Percentiles rank a stretch among this genome's conserved stretches.
Evolutionary conservation across 352 stramenopile genomes (phyloP).

Genomic region (Phytopythium montanum): DNA sequence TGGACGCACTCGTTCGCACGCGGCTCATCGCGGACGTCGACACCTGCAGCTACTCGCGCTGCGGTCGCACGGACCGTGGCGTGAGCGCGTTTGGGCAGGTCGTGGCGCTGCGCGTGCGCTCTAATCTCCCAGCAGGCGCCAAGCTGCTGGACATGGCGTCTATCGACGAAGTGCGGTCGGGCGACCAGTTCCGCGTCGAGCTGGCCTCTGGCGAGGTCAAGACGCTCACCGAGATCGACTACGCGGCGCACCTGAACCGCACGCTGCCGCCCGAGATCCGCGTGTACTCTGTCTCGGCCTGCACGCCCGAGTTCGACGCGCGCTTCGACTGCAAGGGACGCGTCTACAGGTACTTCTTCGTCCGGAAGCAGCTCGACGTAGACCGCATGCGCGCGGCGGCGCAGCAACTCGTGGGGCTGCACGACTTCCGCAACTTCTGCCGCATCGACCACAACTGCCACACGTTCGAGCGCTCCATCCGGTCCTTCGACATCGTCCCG

Average conservation of each 20-base stretch:
- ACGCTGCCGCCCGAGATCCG: constrained; percentile 90
- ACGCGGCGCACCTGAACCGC: constrained; percentile 95
- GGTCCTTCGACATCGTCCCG: constrained; percentile 78
- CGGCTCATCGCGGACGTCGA: constrained; percentile 88
- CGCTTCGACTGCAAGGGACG: constrained; percentile 93
- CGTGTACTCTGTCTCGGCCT: constrained; percentile 79
- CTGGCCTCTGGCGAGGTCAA: constrained; percentile 56
- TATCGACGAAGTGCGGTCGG: constrained; percentile 67
- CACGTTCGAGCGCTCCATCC: constrained; percentile 91
- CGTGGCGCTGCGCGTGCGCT: constrained; percentile 64
- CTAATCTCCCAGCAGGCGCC: constrained; percentile 62
- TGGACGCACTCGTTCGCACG: constrained; percentile 91
- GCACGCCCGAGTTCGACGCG: constrained; percentile 88
- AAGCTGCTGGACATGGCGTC: constrained; percentile 52
- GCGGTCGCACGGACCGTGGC: constrained; percentile 96
- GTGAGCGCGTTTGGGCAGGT: constrained; percentile 91
- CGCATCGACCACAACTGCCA: constrained; percentile 98
- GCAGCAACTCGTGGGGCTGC: constrained; percentile 87
- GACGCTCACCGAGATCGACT: constrained; percentile 92
- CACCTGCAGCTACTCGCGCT: constrained; percentile 91
- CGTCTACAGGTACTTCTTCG: constrained; percentile 98
- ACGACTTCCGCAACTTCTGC: constrained; percentile 99
- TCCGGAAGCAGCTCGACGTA: constrained; percentile 63
- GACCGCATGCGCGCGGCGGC: constrained; percentile 88
- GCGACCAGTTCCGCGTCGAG: constrained; percentile 58